A percentile compares a stretch with the other conserved stretches of the same genome.
phyloP scores from a whole-genome alignment of 2,329 filamentous ascomycete genomes.

The Aspergillus costaricaensis region DNA sequence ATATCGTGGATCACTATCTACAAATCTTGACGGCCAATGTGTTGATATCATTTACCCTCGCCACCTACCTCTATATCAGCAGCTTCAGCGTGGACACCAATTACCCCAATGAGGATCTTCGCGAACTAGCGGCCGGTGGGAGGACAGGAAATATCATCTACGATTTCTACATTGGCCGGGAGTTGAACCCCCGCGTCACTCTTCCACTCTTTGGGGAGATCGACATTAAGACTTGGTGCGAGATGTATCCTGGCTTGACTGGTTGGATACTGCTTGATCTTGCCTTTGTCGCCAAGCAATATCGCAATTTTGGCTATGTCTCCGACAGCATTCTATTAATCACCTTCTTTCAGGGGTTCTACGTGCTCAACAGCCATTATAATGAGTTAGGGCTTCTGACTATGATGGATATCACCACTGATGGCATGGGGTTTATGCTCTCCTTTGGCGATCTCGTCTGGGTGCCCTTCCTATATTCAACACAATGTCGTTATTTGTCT shows the following conservation, averaged over 20 bases:
- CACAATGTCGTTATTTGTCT: constrained; percentile 79
- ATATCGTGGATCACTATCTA: constrained; percentile 83
- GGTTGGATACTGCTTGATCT: constrained; percentile 83
- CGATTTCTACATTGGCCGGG: constrained; percentile 92
- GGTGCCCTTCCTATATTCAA: constrained; percentile 83
- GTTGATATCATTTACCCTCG: constrained; percentile 68
- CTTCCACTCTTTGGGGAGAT: constrained; percentile 59
- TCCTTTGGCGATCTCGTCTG: constrained; percentile 86
- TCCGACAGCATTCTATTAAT: constrained; percentile 82
- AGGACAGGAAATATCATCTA: constrained; percentile 80
- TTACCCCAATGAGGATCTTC: constrained; percentile 65
- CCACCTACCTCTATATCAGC: constrained; percentile 73
- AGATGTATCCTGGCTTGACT: constrained; percentile 82
- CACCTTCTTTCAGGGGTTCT: constrained; percentile 71
- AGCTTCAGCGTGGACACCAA: constrained; percentile 68
- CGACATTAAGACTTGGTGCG: constrained; percentile 84
- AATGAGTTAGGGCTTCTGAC: constrained; percentile 85
- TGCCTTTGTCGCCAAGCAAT: constrained; percentile 80
- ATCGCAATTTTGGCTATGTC: constrained; percentile 74
- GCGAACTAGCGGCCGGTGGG: constrained; percentile 78
- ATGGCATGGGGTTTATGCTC: constrained; percentile 92
- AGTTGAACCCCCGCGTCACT: constrained; percentile 79
- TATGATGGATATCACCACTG: constrained; percentile 86
- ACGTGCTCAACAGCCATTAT: constrained; percentile 77
- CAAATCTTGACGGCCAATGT: constrained; percentile 80